Evolutionary conservation across 2,329 filamentous ascomycete species (phyloP).

Genomic region (Exserohilum turcica): DNA sequence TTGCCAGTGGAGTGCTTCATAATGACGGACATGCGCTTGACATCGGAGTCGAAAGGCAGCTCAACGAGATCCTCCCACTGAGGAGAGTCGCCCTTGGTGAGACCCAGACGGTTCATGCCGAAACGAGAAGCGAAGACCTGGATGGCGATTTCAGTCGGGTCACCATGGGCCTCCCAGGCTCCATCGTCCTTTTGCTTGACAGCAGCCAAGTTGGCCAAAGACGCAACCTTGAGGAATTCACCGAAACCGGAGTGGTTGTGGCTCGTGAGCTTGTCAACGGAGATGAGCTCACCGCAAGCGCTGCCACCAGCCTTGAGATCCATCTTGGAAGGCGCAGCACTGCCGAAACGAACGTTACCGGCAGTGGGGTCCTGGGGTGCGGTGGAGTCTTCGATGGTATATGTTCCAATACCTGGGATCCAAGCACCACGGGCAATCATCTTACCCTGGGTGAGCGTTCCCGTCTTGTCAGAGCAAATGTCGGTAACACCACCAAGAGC

Average conservation of each 20-base stretch:
- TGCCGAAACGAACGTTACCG: conserved; percentile 36
- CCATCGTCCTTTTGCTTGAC: conserved; percentile 54
- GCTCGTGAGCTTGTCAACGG: conserved; percentile 29
- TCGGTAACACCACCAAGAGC: conserved; percentile 46
- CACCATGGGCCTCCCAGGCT: conserved; percentile 46
- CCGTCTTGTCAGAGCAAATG: conserved; percentile 44
- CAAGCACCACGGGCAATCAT: conserved; percentile 48
- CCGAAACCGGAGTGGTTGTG: conserved; percentile 30
- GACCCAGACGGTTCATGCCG: conserved; percentile 62
- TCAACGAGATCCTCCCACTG: conserved; percentile 59
- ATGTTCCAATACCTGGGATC: conserved; percentile 46
- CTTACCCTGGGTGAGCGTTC: conserved; percentile 44
- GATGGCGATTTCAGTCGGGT: conserved; percentile 71
- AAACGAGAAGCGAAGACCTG: conserved; percentile 76
- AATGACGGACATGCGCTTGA: conserved; percentile 79
- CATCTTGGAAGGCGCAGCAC: conserved; percentile 32
- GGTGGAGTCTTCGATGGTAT: conserved; percentile 44
- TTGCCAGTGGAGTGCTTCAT: conserved; percentile 53
- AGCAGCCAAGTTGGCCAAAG: conserved; percentile 58
- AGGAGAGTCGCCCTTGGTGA: conserved; percentile 47
- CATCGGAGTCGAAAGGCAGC: conserved; percentile 74
- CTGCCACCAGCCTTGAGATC: conserved; percentile 30
- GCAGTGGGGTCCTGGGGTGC: conserved; percentile 43
- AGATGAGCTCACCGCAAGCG: conserved; percentile 17
- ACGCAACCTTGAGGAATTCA: conserved; percentile 44